Conservation (phyloP, 1,139 yeast species). For the Eremothecium gossypii region DNA sequence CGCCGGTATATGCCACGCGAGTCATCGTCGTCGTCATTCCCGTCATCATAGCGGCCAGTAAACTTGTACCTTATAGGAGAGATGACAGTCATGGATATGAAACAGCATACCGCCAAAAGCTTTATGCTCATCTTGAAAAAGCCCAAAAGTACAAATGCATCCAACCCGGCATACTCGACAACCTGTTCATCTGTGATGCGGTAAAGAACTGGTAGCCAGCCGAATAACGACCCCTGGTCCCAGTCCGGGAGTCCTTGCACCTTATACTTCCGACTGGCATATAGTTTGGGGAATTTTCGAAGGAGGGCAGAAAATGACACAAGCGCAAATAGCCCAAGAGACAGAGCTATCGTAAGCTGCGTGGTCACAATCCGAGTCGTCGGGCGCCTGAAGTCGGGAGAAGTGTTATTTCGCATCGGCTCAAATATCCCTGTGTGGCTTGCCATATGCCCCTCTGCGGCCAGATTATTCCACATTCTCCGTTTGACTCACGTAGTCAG, state of each 20-base stretch:
- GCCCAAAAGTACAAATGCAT: slow-evolving; percentile 77
- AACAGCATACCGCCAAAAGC: slow-evolving; percentile 41
- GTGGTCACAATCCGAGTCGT: slow-evolving; percentile 36
- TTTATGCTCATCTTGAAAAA: slow-evolving; percentile 69
- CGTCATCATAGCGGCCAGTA: slow-evolving; percentile 52
- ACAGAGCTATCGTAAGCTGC: slow-evolving; percentile 51
- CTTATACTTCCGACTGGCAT: slow-evolving; percentile 45
- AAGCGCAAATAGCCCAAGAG: slow-evolving; percentile 58
- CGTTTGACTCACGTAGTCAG: too few species aligned
- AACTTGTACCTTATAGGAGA: slow-evolving; percentile 61
- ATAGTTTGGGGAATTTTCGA: slow-evolving; percentile 59
- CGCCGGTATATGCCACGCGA: slow-evolving; percentile 6
- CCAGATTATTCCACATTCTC: too few species aligned
- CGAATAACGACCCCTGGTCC: slow-evolving; percentile 49
- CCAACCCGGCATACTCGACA: slow-evolving; percentile 83
- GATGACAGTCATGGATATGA: slow-evolving; percentile 50
- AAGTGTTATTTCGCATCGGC: neutral
- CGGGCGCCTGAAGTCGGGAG: slow-evolving; percentile 35
- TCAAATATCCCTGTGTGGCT: too few species aligned
- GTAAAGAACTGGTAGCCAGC: slow-evolving; percentile 69
- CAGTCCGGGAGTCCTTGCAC: slow-evolving; percentile 35
- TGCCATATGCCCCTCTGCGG: too few species aligned
- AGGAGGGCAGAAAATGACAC: slow-evolving; percentile 55
- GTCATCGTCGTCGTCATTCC: slow-evolving; percentile 23
- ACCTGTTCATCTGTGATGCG: slow-evolving; percentile 64